Evolutionary conservation across 768 basidiomycete species (phyloP), one percentile per base, ranked within the genome.

Genomic region (Leccinum boreale): DNA sequence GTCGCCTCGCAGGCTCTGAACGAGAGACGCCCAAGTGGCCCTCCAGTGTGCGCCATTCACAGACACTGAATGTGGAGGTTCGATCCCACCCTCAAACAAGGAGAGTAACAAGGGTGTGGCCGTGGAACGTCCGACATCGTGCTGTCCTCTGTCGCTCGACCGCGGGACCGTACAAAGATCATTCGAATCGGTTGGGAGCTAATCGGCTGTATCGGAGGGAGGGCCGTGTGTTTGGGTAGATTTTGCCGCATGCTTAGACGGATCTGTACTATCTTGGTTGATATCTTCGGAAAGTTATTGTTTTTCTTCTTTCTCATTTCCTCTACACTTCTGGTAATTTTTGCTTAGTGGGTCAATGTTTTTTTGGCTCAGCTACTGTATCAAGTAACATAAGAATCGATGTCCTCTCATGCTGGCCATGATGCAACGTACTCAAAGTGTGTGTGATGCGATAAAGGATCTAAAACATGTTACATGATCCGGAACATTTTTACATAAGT

Each of bases 1-100:
- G 1, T 5, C 1, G 47, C 0, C 9, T 31, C 62, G 3, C 59
- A 39, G 3, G 36, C 35, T 44, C 28, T 51, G 7, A 58, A 39
- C 47, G 28, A 6, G 23, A 31, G 58, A 57, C 35, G 47, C 61
- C 35, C 61, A 67, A 47, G 50, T 71, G 11, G 12, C 58, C 4
- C 49, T 71, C 26, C 53, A 60, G 29, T 19, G n/a, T 19, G 8
- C 46, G n/a, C 52, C 42, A 42, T 55, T 39, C 39, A 39, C 39
- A 39, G 39, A 53, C 6, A 26, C 11, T 9, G 65, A 60, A 10
- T 31, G 11, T 2, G 60, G 58, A 12, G 11, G 14, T 17, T 57
- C 62, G 2, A 1, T n/a, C 9, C 39, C 39, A 10, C 17, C 17
- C 17, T 10, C 17, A 8, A 39, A 39, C 8, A 4, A 39, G 17